A percentile compares a stretch with the other conserved stretches of the same genome.
Evolutionary conservation across 176 grass and related monocot species (phyloP).

Genomic region (Carex cristatella): DNA sequence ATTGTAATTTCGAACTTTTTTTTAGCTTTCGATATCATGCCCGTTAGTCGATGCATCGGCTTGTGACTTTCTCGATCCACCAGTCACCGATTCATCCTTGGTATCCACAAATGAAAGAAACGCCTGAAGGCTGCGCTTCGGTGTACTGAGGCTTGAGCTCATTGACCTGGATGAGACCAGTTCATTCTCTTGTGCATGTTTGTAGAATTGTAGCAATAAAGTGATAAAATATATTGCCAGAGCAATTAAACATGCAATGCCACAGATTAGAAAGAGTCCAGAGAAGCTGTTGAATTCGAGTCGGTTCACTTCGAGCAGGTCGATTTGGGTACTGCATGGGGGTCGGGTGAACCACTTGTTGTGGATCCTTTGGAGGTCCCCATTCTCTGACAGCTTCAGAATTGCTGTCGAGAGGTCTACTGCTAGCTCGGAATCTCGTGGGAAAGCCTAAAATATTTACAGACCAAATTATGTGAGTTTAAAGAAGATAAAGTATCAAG

Average conservation of each 20-base stretch:
- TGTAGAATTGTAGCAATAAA: slow-evolving; percentile 37
- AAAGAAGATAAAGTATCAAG: neutral
- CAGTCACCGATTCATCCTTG: slow-evolving; percentile 20
- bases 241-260: slow-evolving; percentile 48
- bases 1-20: neutral
- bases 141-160: neutral
- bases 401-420: slow-evolving; percentile 76
- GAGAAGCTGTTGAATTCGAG: slow-evolving; percentile 67
- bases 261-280: slow-evolving; percentile 67
- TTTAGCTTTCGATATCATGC: neutral
- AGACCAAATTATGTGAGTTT: neutral
- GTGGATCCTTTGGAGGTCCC: slow-evolving; percentile 69
- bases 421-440: slow-evolving; percentile 55
- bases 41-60: neutral
- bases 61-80: neutral
- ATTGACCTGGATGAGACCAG: neutral
- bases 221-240: slow-evolving; percentile 46
- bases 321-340: neutral
- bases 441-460: slow-evolving; percentile 47
- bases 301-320: slow-evolving; percentile 31
- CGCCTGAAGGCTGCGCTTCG: slow-evolving; percentile 27
- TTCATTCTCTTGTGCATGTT: slow-evolving; percentile 13
- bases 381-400: slow-evolving; percentile 75
- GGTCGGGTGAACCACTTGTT: slow-evolving; percentile 61
- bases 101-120: slow-evolving; percentile 73